These are phyloP conservation scores for Cucumis melo DNA, from an alignment of 306 rosid genomes.

Conservation along the genomic window DNA sequence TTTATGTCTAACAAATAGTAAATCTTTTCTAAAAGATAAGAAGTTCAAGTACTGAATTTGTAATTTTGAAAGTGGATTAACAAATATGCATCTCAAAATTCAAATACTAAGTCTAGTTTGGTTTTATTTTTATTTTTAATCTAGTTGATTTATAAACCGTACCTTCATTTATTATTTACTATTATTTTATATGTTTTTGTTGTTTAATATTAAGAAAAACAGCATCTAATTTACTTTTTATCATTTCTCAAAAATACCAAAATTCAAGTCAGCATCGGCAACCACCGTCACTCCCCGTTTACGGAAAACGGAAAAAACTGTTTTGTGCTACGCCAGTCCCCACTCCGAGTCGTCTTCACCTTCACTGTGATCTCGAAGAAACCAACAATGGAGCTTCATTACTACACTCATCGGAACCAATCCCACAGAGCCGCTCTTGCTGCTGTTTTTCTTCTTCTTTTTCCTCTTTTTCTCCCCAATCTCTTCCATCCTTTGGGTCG, in stretches of 20 bases:
- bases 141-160: too few relatives aligned
- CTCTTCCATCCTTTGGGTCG: constrained; percentile 52
- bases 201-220: too few relatives aligned
- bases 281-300: background rate
- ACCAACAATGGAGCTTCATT: constrained; percentile 24
- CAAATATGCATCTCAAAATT: too few relatives aligned
- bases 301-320: background rate
- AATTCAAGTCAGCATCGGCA: background rate
- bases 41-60: too few relatives aligned
- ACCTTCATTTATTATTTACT: too few relatives aligned
- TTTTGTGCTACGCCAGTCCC: background rate
- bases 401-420: constrained; percentile 6
- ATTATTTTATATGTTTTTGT: too few relatives aligned
- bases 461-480: constrained; percentile 41
- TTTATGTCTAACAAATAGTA: too few relatives aligned
- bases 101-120: too few relatives aligned
- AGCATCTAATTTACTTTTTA: too few relatives aligned
- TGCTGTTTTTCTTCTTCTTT: constrained; percentile 21
- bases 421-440: constrained; percentile 27
- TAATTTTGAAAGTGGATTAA: too few relatives aligned
- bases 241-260: background rate
- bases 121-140: too few relatives aligned
- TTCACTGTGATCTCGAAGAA: background rate
- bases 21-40: too few relatives aligned
- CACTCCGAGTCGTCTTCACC: background rate